Evolutionary conservation across 805 yeast genomes (phyloP).

Genomic region (Starmerella geochares): DNA sequence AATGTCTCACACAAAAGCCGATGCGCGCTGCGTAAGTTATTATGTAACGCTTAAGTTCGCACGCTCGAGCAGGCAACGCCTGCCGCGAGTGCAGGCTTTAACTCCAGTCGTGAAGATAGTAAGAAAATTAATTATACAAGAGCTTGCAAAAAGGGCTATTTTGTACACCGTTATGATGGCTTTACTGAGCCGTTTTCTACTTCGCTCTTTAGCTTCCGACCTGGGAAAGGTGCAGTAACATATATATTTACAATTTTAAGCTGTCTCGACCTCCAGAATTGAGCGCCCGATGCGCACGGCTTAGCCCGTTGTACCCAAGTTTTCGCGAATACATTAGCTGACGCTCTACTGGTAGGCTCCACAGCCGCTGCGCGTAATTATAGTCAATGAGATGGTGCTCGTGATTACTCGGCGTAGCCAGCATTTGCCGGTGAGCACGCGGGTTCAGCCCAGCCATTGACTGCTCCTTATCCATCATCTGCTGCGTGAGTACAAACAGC

Average conservation of each 20-base stretch:
- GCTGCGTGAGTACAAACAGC: constrained; percentile 78
- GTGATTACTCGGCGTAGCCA: constrained; percentile 11
- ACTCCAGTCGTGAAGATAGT: too few relatives aligned
- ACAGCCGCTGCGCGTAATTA: constrained; percentile 25
- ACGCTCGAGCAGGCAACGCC: too few relatives aligned
- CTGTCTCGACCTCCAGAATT: constrained; percentile 16
- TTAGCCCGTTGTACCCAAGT: constrained; percentile 28
- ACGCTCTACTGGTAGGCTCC: constrained; percentile 24
- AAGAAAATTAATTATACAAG: too few relatives aligned
- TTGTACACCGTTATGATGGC: too few relatives aligned
- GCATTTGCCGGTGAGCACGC: constrained; percentile 27
- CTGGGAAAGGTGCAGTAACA: too few relatives aligned
- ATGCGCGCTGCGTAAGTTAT: too few relatives aligned
- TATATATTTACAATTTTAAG: constrained; percentile 7
- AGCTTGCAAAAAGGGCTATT: too few relatives aligned
- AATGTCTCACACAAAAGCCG: too few relatives aligned
- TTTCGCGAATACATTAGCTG: constrained; percentile 26
- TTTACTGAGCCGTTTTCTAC: too few relatives aligned
- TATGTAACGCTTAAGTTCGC: too few relatives aligned
- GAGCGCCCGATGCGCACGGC: constrained; percentile 25
- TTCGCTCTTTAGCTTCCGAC: too few relatives aligned
- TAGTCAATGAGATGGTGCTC: constrained; percentile 28
- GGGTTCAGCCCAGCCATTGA: constrained; percentile 78
- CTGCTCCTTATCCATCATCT: constrained; percentile 63
- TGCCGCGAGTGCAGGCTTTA: too few relatives aligned